Percentiles rank a stretch among this genome's conserved stretches.
Conservation (phyloP, 345 rosid genomes). For the Anastatica hierochuntica region DNA sequence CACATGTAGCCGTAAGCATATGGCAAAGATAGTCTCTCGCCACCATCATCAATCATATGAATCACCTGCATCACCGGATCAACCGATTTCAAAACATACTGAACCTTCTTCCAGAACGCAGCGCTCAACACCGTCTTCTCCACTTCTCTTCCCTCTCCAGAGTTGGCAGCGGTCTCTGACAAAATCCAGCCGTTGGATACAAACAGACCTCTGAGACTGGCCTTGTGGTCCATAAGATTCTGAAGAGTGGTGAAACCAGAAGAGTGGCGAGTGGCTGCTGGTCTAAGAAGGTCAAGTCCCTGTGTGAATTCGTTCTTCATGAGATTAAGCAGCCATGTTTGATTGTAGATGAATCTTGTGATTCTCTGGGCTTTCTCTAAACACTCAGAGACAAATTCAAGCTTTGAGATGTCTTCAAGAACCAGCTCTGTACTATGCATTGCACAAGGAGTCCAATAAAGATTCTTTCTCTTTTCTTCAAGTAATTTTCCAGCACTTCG, state of each 20-base stretch:
- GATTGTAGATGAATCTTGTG: slow-evolving; percentile 55
- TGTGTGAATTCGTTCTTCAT: slow-evolving; percentile 59
- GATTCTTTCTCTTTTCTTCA: slow-evolving; percentile 59
- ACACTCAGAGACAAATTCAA: slow-evolving; percentile 56
- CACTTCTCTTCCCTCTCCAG: slow-evolving; percentile 56
- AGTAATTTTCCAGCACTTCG: slow-evolving; percentile 71
- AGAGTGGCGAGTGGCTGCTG: slow-evolving; percentile 34
- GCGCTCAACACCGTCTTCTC: slow-evolving; percentile 43
- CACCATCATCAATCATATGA: slow-evolving; percentile 33
- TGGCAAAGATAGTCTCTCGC: slow-evolving; percentile 40
- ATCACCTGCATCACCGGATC: slow-evolving; percentile 60
- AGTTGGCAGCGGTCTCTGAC: slow-evolving; percentile 32
- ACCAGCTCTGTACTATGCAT: slow-evolving; percentile 46
- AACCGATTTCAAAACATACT: slow-evolving; percentile 47
- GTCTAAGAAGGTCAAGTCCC: slow-evolving; percentile 64
- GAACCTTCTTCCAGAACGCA: slow-evolving; percentile 68
- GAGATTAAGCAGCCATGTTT: slow-evolving; percentile 43
- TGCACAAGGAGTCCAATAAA: slow-evolving; percentile 82
- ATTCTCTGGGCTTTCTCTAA: slow-evolving; percentile 47
- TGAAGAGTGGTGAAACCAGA: slow-evolving; percentile 51
- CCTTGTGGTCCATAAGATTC: slow-evolving; percentile 48
- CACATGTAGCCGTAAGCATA: slow-evolving; percentile 51
- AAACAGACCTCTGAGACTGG: slow-evolving; percentile 52
- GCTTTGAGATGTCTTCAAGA: slow-evolving; percentile 56
- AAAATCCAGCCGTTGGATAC: slow-evolving; percentile 62